Conservation (phyloP, 169 alveolate genomes). For the Eimeria sp. region DNA sequence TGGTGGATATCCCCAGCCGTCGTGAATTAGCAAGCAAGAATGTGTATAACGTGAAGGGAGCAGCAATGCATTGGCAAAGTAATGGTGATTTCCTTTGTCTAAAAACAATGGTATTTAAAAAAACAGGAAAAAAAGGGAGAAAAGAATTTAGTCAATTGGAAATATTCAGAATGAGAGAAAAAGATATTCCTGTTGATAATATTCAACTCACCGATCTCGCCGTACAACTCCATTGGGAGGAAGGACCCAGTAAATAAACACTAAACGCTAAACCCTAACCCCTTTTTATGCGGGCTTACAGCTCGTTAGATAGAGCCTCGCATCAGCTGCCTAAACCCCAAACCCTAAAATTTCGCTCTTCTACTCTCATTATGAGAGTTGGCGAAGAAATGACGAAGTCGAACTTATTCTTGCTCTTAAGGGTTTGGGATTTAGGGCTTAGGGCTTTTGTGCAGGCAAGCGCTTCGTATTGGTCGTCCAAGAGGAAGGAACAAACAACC, state of each 20-base stretch:
- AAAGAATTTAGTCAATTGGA: conserved; percentile 93
- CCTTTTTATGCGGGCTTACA: too few species aligned
- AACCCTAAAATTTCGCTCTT: not conserved
- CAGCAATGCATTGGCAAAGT: conserved; percentile 95
- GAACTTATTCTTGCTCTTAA: not conserved
- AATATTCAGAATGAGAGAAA: conserved; percentile 93
- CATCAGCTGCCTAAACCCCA: not conserved
- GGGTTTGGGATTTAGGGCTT: conserved; percentile 37
- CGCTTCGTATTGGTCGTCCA: conserved; percentile 93
- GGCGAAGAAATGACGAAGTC: too few species aligned
- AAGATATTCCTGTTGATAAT: conserved; percentile 94
- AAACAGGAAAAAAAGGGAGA: conserved; percentile 93
- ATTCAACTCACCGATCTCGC: conserved; percentile 94
- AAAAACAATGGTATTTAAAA: conserved; percentile 91
- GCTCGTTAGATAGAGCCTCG: too few species aligned
- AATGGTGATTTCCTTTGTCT: conserved; percentile 94
- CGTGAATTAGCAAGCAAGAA: conserved; percentile 94
- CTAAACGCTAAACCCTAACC: conserved; percentile 8
- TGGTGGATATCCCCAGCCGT: conserved; percentile 93
- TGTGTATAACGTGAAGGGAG: conserved; percentile 92
- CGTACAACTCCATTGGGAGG: conserved; percentile 95
- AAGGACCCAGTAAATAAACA: conserved; percentile 73
- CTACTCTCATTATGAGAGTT: too few species aligned
- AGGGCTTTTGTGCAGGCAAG: conserved; percentile 86
- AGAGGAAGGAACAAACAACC: conserved; percentile 92